Percentiles rank a stretch among this genome's conserved stretches.
Conservation (phyloP, 2,329 filamentous ascomycete species). For the Fusarium acutatum region DNA sequence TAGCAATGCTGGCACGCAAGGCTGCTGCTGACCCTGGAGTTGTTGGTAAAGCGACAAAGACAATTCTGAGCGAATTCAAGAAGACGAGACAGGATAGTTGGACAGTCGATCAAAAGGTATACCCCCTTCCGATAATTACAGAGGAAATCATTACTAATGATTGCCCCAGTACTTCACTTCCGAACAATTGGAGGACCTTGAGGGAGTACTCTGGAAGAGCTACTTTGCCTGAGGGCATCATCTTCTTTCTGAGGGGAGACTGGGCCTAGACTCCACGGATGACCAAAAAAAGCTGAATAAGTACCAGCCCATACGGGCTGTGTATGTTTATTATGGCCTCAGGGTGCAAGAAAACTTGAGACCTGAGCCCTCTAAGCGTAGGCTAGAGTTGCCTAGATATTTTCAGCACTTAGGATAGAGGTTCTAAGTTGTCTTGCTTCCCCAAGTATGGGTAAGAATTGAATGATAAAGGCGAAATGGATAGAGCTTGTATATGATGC, state of each 20-base stretch:
- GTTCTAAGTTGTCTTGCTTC: not conserved
- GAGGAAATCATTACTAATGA: conserved; percentile 39
- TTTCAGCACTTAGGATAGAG: not conserved
- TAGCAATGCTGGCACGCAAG: conserved; percentile 83
- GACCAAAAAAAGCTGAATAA: not conserved
- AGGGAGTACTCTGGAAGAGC: conserved; percentile 98
- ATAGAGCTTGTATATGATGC: conserved; percentile 38
- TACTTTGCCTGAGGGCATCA: conserved; percentile 81
- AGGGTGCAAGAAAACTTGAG: not conserved
- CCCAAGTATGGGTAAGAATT: not conserved
- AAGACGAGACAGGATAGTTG: conserved; percentile 99
- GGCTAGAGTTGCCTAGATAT: not conserved
- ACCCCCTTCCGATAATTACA: conserved; percentile 39
- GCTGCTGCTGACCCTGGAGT: conserved; percentile 90
- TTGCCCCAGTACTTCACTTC: conserved; percentile 76
- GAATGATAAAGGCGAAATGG: conserved; percentile 8
- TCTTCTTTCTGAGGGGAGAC: not conserved
- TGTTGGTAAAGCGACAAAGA: conserved; percentile 95
- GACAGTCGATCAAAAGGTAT: conserved; percentile 96
- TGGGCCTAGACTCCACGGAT: not conserved
- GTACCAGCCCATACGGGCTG: not conserved
- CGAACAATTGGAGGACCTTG: conserved; percentile 93
- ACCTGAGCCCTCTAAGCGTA: not conserved
- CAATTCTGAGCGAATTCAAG: conserved; percentile 95
- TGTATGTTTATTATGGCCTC: conserved; percentile 15